Base-by-base conservation (phyloP, 345 rosid species). In the Ailanthus altissimus region DNA sequence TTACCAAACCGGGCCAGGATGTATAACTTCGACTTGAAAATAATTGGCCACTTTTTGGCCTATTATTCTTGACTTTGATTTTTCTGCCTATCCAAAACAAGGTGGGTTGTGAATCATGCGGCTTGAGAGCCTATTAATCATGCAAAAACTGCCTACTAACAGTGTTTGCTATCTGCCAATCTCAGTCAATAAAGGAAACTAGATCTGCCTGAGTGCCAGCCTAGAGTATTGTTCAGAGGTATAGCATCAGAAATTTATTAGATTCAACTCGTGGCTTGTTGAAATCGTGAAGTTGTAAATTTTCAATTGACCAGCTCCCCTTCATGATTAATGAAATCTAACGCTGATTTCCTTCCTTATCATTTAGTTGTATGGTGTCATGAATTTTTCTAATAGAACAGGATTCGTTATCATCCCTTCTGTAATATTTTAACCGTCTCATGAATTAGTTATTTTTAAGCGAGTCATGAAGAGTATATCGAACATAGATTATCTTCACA, bases 1-100 rank as follows among this genome's bases (percentile, higher is more conserved):
- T 8, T 28, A 49, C 49, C 45, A 50, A 69, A 49, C 1, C 32
- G 5, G 42, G 56, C 2, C 11, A 65, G 38, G 57, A 18, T 50
- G 5, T 36, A 18, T 49, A 16, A n/a, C 32, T 12, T 23, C 51
- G 23, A 67, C n/a, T 67, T 23, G 12, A 21, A 67, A 46, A 67
- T 46, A 28, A 50, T 28, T 50, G 25, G 26, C 58, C 45, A 69
- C 60, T 69, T 69, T 32, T 50, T 69, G 9, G 59, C 73, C 43
- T 6, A 43, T 67, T 43, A 0, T 67, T 45, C 28, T 67, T 45
- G 38, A 67, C 38, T 23, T 13, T 45, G 70, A 23, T 67, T 45
- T 23, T 23, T 69, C 59, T 68, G 6, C 42, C 40, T 26, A 47
- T 50, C 38, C 11, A 26, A 67, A 45, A 69, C 59, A 8, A 69